Percentiles rank a stretch among this genome's conserved stretches.
These are phyloP conservation scores for Floccularia luteovirens DNA, from an alignment of 768 basidiomycete species.

Conservation along the genomic window DNA sequence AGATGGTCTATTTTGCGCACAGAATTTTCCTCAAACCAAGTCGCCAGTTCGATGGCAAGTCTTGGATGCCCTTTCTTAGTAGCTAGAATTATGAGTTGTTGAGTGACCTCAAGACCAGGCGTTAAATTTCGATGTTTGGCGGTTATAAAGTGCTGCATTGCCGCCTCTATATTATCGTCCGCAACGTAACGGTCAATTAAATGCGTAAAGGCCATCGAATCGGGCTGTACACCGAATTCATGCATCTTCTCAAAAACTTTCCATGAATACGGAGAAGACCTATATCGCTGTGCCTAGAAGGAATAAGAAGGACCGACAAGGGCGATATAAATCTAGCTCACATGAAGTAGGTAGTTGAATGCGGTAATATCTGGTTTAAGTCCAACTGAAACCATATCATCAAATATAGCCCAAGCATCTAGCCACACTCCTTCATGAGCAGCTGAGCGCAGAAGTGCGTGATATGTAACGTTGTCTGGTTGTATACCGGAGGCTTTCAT, in stretches of 20 bases:
- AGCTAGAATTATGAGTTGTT: slow-evolving; percentile 45
- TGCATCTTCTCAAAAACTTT: slow-evolving; percentile 51
- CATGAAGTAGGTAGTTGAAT: slow-evolving; percentile 56
- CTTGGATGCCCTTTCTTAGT: slow-evolving; percentile 47
- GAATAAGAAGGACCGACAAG: slow-evolving; percentile 1
- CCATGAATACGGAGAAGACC: slow-evolving; percentile 31
- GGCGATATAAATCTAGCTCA: slow-evolving; percentile 18
- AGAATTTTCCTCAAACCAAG: slow-evolving; percentile 48
- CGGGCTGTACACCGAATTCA: slow-evolving; percentile 36
- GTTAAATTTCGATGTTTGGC: slow-evolving; percentile 46
- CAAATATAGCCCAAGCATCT: slow-evolving; percentile 59
- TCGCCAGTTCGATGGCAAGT: slow-evolving; percentile 67
- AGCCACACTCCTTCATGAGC: slow-evolving; percentile 30
- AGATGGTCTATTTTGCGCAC: slow-evolving; percentile 42
- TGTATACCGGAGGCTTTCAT: slow-evolving; percentile 51
- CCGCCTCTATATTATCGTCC: slow-evolving; percentile 54
- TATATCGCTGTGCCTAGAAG: slow-evolving; percentile 37
- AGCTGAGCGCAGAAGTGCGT: slow-evolving; percentile 44
- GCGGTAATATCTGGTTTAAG: slow-evolving; percentile 41
- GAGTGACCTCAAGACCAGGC: slow-evolving; percentile 40
- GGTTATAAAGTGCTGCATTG: slow-evolving; percentile 50
- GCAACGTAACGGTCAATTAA: slow-evolving; percentile 40
- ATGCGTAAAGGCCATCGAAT: slow-evolving; percentile 42
- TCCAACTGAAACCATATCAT: slow-evolving; percentile 54
- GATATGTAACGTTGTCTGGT: slow-evolving; percentile 54